phyloP scores from a whole-genome alignment of 495 filamentous ascomycete genomes.

The Cercophora samala region DNA sequence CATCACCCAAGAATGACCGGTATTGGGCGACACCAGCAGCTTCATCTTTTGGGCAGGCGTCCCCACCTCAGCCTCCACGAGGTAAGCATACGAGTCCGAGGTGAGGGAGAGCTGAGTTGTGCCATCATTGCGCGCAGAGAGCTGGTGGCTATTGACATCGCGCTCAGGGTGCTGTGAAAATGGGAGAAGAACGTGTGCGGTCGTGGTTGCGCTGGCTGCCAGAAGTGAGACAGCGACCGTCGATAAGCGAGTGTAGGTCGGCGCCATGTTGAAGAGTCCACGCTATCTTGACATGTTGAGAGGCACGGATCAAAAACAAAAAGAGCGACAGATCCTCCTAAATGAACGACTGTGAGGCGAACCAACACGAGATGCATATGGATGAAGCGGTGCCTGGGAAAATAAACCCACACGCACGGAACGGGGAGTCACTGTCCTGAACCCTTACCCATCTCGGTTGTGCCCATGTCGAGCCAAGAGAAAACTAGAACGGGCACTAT shows the following conservation, averaged over 20 bases:
- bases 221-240: constrained; percentile 13
- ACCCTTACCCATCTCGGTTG: neutral
- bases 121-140: constrained; percentile 15
- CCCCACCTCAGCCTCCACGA: constrained; percentile 59
- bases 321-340: neutral
- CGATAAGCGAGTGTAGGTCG: constrained; percentile 15
- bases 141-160: neutral
- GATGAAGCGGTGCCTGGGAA: neutral
- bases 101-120: constrained; percentile 5
- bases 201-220: constrained; percentile 2
- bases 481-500: neutral
- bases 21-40: constrained; percentile 63
- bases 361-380: constrained; percentile 10
- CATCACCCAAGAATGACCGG: constrained; percentile 73
- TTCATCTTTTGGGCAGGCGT: constrained; percentile 58
- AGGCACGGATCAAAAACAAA: neutral
- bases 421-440: neutral
- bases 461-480: neutral
- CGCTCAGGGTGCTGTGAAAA: constrained; percentile 10
- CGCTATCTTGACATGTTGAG: neutral
- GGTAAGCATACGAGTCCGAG: constrained; percentile 39
- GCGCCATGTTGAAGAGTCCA: constrained; percentile 15
- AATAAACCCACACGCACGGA: neutral
- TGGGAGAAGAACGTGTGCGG: constrained; percentile 24
- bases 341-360: constrained; percentile 11